phyloP scores from a whole-genome alignment of 441 rosid genomes.

The Caryocar brasiliense region DNA sequence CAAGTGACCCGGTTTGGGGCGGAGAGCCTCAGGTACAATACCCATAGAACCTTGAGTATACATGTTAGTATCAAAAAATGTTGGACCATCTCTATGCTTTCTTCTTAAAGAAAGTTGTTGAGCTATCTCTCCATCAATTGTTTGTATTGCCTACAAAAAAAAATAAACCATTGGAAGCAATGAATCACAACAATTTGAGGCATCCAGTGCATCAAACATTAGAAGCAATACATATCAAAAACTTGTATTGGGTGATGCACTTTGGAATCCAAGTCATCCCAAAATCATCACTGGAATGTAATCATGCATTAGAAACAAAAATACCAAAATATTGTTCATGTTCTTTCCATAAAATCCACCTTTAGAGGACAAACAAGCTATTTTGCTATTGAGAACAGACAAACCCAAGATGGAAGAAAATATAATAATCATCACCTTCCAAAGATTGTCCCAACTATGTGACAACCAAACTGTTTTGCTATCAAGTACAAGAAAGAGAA shows the following conservation, averaged over 20 bases:
- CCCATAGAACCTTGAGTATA: slow-evolving; percentile 68
- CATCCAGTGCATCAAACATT: too few relatives aligned
- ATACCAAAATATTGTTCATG: too few relatives aligned
- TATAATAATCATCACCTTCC: not conserved
- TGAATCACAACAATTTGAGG: not conserved
- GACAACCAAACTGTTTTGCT: too few relatives aligned
- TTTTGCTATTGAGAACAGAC: too few relatives aligned
- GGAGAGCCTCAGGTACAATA: slow-evolving; percentile 81
- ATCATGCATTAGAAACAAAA: too few relatives aligned
- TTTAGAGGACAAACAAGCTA: too few relatives aligned
- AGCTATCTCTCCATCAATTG: slow-evolving; percentile 85
- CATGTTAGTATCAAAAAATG: slow-evolving; percentile 69
- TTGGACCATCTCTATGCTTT: slow-evolving; percentile 79
- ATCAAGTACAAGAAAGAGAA: too few relatives aligned
- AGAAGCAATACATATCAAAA: too few relatives aligned
- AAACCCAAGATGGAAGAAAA: not conserved
- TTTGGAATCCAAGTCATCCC: not conserved
- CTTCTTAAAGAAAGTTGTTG: slow-evolving; percentile 70
- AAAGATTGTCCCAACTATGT: too few relatives aligned
- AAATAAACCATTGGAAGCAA: not conserved
- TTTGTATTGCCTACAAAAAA: slow-evolving; percentile 63
- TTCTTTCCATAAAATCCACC: too few relatives aligned
- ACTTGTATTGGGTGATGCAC: too few relatives aligned
- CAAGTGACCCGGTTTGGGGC: slow-evolving; percentile 90
- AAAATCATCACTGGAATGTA: too few relatives aligned